Evolutionary conservation across 116 monocot genomes (phyloP), one percentile per base, ranked within the genome.

Genomic region (Posidonia oceanica): DNA sequence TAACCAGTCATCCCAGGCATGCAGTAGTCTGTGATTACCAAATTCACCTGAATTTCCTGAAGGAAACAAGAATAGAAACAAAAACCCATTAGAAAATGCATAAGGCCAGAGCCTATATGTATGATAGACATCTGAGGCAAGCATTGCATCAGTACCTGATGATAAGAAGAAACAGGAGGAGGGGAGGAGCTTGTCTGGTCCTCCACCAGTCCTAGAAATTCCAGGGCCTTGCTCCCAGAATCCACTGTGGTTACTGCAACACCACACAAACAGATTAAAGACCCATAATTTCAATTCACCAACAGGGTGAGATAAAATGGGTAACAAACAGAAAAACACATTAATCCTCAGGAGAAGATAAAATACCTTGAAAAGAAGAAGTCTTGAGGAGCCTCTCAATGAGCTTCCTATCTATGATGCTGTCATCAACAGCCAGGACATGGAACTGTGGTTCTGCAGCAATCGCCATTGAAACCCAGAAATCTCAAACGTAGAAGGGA

Each of bases 1-100:
- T 86, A 95, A 18, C 94, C 94, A 39, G 84, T 94, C 88, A 94
- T 94, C 38, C 86, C 94, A 52, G 94, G 94, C 94, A 94, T 94
- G 66, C 94, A 90, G 70, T 94, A 94, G 65, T 94, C 94, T 62
- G 94, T 89, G 39, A 94, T 94, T 4, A 94, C 78, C 76, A 94
- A 69, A 69, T 83, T 95, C 59, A 95, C 88, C 70, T 79, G 86
- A 58, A 87, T 84, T 38, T 90, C 94, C 94, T 94, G 75, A 36
- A 67, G 21, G 13, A 44, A 70, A 56, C 2, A 68, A 59, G 48
- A 48, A 12, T 10, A 7, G 44, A 22, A 37, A 39, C 4, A 71
- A 61, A 68, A 44, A 2, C 5, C 56, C 53, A 62, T 51, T 36
- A 64, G 16, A 59, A 13, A 64, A 63, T 36, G 40, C 18, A 23